These are phyloP conservation scores for Globisporangium recalcitrans DNA, from an alignment of 352 stramenopile species.

Conservation along the genomic window DNA sequence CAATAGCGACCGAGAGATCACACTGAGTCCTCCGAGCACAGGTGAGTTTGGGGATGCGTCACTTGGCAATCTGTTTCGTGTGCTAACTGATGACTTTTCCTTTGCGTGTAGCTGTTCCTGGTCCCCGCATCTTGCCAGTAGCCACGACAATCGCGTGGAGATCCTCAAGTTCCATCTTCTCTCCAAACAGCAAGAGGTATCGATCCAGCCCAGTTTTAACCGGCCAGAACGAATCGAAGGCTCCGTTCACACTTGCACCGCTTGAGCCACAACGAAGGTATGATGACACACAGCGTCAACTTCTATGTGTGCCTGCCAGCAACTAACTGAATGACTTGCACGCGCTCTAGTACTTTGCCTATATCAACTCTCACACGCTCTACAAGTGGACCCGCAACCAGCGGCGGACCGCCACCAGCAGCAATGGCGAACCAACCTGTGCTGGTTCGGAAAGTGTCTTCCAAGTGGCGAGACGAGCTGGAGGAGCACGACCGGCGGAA, in stretches of 20 bases:
- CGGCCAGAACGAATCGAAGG: not conserved
- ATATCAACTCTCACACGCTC: conserved; percentile 5
- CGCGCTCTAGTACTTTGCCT: conserved; percentile 6
- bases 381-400: conserved; percentile 3
- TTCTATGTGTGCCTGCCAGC: too few species aligned
- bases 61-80: too few species aligned
- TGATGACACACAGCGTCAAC: too few species aligned
- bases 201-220: not conserved
- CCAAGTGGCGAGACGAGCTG: conserved; percentile 61
- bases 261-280: conserved; percentile 12
- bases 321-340: not conserved
- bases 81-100: not conserved
- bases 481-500: conserved; percentile 46
- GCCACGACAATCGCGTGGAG: conserved; percentile 20
- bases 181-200: conserved; percentile 13
- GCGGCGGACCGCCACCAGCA: not conserved
- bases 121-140: conserved; percentile 14
- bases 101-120: conserved; percentile 8
- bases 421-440: conserved; percentile 27
- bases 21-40: conserved; percentile 15
- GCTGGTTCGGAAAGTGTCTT: conserved; percentile 35
- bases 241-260: conserved; percentile 3
- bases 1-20: conserved; percentile 14
- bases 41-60: conserved; percentile 8
- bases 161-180: conserved; percentile 16